phyloP scores from a whole-genome alignment of 495 filamentous ascomycete genomes.

The Aspergillus nanangensis region DNA sequence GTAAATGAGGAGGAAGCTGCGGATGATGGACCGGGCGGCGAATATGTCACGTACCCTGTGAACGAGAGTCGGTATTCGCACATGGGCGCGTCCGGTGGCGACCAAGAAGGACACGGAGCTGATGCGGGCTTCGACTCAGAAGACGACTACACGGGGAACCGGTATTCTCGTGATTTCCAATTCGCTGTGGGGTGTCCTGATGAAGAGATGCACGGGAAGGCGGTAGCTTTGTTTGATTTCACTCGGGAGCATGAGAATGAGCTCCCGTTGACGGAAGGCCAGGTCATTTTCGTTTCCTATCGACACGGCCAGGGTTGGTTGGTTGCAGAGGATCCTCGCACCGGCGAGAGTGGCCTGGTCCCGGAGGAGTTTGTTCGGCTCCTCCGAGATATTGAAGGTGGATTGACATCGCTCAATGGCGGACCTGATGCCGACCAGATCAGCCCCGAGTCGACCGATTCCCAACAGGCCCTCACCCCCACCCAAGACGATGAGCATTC shows the following conservation, averaged over 20 bases:
- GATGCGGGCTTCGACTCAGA: constrained; percentile 62
- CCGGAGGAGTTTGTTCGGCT: constrained; percentile 96
- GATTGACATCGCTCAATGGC: constrained; percentile 44
- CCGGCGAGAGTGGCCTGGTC: constrained; percentile 81
- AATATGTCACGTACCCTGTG: constrained; percentile 74
- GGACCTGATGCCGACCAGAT: constrained; percentile 25
- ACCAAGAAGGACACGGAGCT: constrained; percentile 50
- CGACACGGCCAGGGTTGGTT: constrained; percentile 95
- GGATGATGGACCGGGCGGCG: constrained; percentile 71
- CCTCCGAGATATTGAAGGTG: constrained; percentile 83
- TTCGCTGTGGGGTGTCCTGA: constrained; percentile 94
- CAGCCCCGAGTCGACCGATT: constrained; percentile 27
- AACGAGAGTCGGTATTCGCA: constrained; percentile 56
- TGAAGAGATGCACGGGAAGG: constrained; percentile 96
- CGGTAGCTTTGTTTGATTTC: constrained; percentile 94
- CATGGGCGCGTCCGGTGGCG: constrained; percentile 39
- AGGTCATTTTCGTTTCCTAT: constrained; percentile 95
- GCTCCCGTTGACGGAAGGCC: constrained; percentile 85
- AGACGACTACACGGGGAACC: constrained; percentile 52
- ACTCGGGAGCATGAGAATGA: constrained; percentile 94
- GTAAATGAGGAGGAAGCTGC: constrained; percentile 56
- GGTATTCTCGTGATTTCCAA: constrained; percentile 85
- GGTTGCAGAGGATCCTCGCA: constrained; percentile 93
- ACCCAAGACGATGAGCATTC: constrained; percentile 19
- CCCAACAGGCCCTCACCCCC: constrained; percentile 27